phyloP scores from a whole-genome alignment of 1,284 basidiomycete genomes.

The Ceratobasidium papillatum region DNA sequence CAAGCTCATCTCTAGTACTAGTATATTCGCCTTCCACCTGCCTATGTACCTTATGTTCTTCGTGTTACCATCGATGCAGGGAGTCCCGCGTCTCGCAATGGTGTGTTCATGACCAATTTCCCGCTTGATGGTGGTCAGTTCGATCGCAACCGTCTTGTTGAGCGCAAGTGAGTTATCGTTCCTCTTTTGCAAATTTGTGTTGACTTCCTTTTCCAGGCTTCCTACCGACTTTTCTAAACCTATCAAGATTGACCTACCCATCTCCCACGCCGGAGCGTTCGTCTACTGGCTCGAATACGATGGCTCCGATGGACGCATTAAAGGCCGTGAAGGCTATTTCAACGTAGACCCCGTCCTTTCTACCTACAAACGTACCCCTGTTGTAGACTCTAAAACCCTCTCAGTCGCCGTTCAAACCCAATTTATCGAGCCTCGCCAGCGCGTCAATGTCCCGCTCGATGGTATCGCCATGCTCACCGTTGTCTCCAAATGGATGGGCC shows the following conservation, averaged over 20 bases:
- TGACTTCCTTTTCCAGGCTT: conserved; percentile 59
- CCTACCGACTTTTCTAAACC: conserved; percentile 86
- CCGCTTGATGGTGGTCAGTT: conserved; percentile 90
- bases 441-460: conserved; percentile 79
- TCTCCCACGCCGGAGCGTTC: conserved; percentile 94
- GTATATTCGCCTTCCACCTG: conserved; percentile 95
- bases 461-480: conserved; percentile 86
- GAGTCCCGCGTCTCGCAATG: conserved; percentile 85
- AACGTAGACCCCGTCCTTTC: conserved; percentile 91
- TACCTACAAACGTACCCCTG: conserved; percentile 72
- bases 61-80: conserved; percentile 90
- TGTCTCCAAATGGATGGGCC: conserved; percentile 97
- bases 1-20: conserved; percentile 53
- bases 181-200: background rate
- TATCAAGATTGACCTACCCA: conserved; percentile 90
- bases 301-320: conserved; percentile 61
- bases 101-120: conserved; percentile 93
- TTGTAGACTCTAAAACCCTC: conserved; percentile 66
- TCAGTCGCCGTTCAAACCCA: conserved; percentile 53
- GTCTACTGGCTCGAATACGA: conserved; percentile 94
- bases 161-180: conserved; percentile 71
- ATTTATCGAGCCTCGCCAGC: conserved; percentile 48
- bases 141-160: conserved; percentile 75
- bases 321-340: conserved; percentile 90
- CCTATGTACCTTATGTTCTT: conserved; percentile 86